Evolutionary conservation across 352 stramenopile genomes (phyloP), one percentile per base, ranked within the genome.

Genomic region (Pythium biforme): DNA sequence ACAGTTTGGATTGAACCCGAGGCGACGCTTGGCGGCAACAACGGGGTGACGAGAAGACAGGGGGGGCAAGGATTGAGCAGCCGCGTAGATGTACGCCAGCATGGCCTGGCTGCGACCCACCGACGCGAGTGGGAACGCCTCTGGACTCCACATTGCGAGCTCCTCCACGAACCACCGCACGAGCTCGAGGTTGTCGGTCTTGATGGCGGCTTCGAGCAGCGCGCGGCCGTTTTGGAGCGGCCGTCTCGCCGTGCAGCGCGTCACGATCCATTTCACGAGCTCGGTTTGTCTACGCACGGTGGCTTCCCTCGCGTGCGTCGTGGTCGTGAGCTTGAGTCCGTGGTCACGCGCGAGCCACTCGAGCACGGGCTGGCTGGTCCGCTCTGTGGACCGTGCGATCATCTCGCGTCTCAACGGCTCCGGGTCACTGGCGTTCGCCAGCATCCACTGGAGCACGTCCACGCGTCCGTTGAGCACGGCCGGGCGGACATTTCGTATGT

Each of bases 401-500:
- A 41, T 34, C 19, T 26, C 19, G n/a, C 15, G 10, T 41, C 26
- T 40, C 48, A 37, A 37, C 46, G 2, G 23, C 11, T 0, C 15
- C 27, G 48, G 26, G 27, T 46, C 29, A 7, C 9, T 17, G 9
- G 8, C n/a, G 19, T 14, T 14, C 2, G 4, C n/a, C 4, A 46
- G 9, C 31, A 56, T 56, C 50, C 50, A 56, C 50, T 56, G n/a
- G 20, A 56, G 50, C 7, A 56, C 11, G 8, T 45, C n/a, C 29
- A 46, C 22, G 9, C n/a, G 50, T 0, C 50, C 50, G 6, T n/a
- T 14, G 19, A 41, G 26, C 23, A 55, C 33, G 7, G 31, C 50
- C 5, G 12, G 4, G 19, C 22, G 31, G 39, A 43, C 3, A 3
- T 15, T 14, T 3, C 29, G 33, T 8, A 15, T 4, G 6, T 55